phyloP scores from a whole-genome alignment of 495 filamentous ascomycete species.

The Daldinia concentrica region DNA sequence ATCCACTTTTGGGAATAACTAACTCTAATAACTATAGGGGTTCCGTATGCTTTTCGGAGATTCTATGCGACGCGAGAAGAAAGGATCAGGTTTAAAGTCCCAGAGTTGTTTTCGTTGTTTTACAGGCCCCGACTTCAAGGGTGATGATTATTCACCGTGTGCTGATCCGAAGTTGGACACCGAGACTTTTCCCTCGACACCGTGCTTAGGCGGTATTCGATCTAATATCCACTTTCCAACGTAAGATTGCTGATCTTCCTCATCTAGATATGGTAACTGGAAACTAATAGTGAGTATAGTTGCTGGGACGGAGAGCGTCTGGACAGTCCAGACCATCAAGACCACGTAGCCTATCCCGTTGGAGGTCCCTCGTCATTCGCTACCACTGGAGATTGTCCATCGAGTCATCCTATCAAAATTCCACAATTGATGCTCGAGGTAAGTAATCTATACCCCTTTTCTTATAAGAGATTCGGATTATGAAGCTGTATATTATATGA shows the following conservation, averaged over 20 bases:
- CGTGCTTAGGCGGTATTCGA: conserved; percentile 53
- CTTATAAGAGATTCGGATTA: neutral
- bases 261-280: conserved; percentile 8
- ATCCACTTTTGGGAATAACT: neutral
- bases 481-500: neutral
- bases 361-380: conserved; percentile 48
- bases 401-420: conserved; percentile 55
- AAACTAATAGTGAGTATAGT: conserved; percentile 24
- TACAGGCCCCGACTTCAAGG: conserved; percentile 51
- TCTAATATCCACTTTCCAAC: conserved; percentile 58
- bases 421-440: conserved; percentile 56
- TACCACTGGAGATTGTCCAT: conserved; percentile 52
- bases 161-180: conserved; percentile 46
- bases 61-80: conserved; percentile 42
- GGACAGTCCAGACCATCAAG: conserved; percentile 52
- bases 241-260: conserved; percentile 27
- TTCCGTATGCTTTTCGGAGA: conserved; percentile 53
- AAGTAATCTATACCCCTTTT: neutral
- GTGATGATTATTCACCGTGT: conserved; percentile 51
- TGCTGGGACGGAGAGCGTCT: conserved; percentile 53
- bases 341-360: conserved; percentile 53
- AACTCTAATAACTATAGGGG: conserved; percentile 35
- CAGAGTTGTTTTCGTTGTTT: conserved; percentile 58
- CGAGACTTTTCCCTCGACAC: conserved; percentile 45
- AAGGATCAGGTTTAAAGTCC: conserved; percentile 42